Evolutionary conservation across 2,329 filamentous ascomycete genomes (phyloP).

Genomic region (Exophiala mesophila): DNA sequence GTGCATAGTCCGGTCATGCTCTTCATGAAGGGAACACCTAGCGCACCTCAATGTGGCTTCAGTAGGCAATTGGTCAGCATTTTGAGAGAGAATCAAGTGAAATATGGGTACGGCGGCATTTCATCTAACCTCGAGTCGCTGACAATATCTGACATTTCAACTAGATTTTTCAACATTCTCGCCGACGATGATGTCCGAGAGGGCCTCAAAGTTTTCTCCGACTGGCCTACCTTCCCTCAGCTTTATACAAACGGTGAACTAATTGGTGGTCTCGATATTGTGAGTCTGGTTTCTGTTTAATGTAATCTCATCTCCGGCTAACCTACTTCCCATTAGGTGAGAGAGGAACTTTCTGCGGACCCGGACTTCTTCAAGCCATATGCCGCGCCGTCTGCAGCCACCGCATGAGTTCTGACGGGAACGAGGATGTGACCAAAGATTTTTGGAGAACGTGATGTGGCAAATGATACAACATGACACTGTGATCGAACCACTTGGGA

Average conservation of each 20-base stretch:
- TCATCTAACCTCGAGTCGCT: not conserved
- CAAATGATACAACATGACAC: too few relatives aligned
- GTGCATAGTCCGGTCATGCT: slow-evolving; percentile 96
- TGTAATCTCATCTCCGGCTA: too few relatives aligned
- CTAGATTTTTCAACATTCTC: slow-evolving; percentile 91
- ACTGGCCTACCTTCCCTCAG: slow-evolving; percentile 97
- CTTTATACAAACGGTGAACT: slow-evolving; percentile 87
- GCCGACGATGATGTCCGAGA: slow-evolving; percentile 96
- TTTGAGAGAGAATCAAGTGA: slow-evolving; percentile 80
- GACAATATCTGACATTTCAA: not conserved
- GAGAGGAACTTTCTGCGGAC: slow-evolving; percentile 84
- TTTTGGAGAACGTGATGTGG: too few relatives aligned
- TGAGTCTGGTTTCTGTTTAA: slow-evolving; percentile 49
- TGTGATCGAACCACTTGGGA: too few relatives aligned
- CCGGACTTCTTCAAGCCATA: slow-evolving; percentile 76
- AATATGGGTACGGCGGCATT: slow-evolving; percentile 56
- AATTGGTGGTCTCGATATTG: slow-evolving; percentile 91
- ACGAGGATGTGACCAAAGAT: too few relatives aligned
- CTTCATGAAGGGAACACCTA: slow-evolving; percentile 97
- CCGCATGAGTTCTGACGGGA: slow-evolving; percentile 4
- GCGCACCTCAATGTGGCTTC: slow-evolving; percentile 84
- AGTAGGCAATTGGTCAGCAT: slow-evolving; percentile 83
- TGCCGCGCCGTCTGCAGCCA: slow-evolving; percentile 19
- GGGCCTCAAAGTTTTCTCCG: slow-evolving; percentile 93
- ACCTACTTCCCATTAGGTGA: slow-evolving; percentile 66